These are phyloP conservation scores for Musa acuminata DNA, from an alignment of 176 grass and related monocot species.

Conservation along the genomic window DNA sequence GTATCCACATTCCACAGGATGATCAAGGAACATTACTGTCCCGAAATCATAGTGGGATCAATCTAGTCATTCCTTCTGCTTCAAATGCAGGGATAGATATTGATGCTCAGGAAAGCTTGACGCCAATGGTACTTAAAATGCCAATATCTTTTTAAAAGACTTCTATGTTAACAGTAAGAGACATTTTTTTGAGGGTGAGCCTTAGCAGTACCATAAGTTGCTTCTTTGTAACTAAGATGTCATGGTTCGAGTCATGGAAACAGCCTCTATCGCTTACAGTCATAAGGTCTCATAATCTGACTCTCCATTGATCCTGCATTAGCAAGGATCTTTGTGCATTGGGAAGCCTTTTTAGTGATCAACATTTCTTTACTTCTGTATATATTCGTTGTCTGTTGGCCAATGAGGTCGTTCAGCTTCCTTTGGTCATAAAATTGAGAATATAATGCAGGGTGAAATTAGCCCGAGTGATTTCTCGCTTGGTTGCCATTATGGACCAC, in stretches of 20 bases:
- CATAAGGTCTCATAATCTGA: not conserved
- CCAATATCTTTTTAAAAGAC: not conserved
- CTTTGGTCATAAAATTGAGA: not conserved
- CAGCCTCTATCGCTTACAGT: not conserved
- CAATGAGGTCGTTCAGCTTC: not conserved
- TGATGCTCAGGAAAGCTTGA: constrained; percentile 8
- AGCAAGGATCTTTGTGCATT: not conserved
- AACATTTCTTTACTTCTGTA: not conserved
- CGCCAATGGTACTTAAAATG: not conserved
- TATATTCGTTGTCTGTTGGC: not conserved
- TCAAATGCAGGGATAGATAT: not conserved
- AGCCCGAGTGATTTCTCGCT: constrained; percentile 4
- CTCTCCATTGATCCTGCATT: not conserved
- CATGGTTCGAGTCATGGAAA: not conserved
- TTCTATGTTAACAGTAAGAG: not conserved
- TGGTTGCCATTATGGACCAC: constrained; percentile 3
- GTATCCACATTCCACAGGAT: not conserved
- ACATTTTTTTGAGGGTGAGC: not conserved
- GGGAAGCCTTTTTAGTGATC: not conserved
- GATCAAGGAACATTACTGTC: constrained; percentile 3
- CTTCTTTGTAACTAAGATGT: not conserved
- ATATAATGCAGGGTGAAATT: constrained; percentile 1
- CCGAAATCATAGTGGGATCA: not conserved
- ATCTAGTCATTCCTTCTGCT: not conserved
- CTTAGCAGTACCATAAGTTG: not conserved